Percentiles rank a stretch among this genome's conserved stretches.
Evolutionary conservation across 140 eudicot genomes (phyloP).

Genomic region (Stevia rebaudiana): DNA sequence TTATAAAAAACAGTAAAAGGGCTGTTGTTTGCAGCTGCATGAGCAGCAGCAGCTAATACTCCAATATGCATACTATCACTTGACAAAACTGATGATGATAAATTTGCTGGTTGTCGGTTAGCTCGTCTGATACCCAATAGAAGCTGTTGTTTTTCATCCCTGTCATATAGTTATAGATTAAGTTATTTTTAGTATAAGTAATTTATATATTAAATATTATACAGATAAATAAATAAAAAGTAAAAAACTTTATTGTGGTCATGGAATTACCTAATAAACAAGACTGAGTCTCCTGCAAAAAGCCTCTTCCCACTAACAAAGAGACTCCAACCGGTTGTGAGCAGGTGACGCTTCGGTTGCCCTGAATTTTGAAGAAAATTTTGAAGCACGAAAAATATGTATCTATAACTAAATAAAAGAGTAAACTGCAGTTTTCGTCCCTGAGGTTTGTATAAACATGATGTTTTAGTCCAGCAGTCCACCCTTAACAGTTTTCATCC

Average conservation of each 20-base stretch:
- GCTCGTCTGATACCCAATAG: slow-evolving; percentile 93
- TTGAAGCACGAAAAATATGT: not conserved
- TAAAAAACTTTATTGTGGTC: slow-evolving; percentile 2
- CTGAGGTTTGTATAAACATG: no score
- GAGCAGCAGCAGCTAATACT: slow-evolving; percentile 94
- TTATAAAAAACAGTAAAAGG: slow-evolving; percentile 86
- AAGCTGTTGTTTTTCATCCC: slow-evolving; percentile 92
- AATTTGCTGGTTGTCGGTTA: slow-evolving; percentile 72
- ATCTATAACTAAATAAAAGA: not conserved
- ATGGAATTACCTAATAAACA: slow-evolving; percentile 68
- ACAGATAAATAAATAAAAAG: not conserved
- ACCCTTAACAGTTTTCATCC: no score
- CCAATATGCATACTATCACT: slow-evolving; percentile 99
- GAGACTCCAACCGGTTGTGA: slow-evolving; percentile 96
- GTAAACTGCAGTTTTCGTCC: no score
- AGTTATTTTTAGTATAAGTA: not conserved
- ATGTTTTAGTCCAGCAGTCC: no score
- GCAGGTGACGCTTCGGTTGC: slow-evolving; percentile 94
- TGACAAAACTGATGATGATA: slow-evolving; percentile 86
- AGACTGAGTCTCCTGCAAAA: slow-evolving; percentile 90
- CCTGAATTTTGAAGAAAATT: slow-evolving; percentile 38
- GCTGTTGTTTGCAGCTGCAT: slow-evolving; percentile 94
- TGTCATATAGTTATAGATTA: slow-evolving; percentile 22
- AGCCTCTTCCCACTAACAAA: slow-evolving; percentile 91
- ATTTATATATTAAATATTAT: slow-evolving; percentile 2